Percentiles rank a stretch among this genome's conserved stretches.
These are phyloP conservation scores for Phytopythium sindhum DNA, from an alignment of 352 stramenopile species.

Conservation along the genomic window DNA sequence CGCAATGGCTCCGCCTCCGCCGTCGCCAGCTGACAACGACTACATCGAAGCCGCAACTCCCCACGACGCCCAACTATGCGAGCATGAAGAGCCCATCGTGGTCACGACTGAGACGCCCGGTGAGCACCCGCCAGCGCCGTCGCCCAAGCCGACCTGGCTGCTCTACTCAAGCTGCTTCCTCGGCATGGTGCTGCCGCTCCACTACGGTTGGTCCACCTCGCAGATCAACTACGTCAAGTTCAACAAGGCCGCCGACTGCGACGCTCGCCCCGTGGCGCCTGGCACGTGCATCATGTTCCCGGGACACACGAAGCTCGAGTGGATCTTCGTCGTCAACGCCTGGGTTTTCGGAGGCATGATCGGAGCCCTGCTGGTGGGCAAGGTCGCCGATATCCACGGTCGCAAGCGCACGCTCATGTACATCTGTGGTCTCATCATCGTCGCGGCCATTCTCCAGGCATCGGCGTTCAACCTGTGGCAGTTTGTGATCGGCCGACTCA, in stretches of 20 bases:
- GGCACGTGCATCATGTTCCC: slow-evolving; percentile 37
- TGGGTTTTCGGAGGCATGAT: slow-evolving; percentile 42
- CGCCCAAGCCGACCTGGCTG: slow-evolving; percentile 25
- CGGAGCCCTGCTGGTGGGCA: slow-evolving; percentile 22
- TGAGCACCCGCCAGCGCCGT: not conserved
- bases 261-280: slow-evolving; percentile 15
- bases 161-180: slow-evolving; percentile 31
- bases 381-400: slow-evolving; percentile 28
- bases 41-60: not conserved
- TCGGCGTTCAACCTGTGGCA: slow-evolving; percentile 29
- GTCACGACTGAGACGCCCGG: not conserved
- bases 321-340: slow-evolving; percentile 36
- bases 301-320: slow-evolving; percentile 25
- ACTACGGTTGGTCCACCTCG: slow-evolving; percentile 43
- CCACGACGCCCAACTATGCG: not conserved
- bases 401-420: slow-evolving; percentile 29
- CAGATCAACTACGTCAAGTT: slow-evolving; percentile 45
- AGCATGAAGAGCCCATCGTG: not conserved
- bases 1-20: not conserved
- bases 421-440: slow-evolving; percentile 40
- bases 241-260: slow-evolving; percentile 31
- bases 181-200: slow-evolving; percentile 29
- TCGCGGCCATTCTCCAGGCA: slow-evolving; percentile 29
- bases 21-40: not conserved
- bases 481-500: slow-evolving; percentile 37